Percentiles rank a stretch among this genome's conserved stretches.
phyloP scores from a whole-genome alignment of 768 basidiomycete genomes.

The Leccinellum albellum region DNA sequence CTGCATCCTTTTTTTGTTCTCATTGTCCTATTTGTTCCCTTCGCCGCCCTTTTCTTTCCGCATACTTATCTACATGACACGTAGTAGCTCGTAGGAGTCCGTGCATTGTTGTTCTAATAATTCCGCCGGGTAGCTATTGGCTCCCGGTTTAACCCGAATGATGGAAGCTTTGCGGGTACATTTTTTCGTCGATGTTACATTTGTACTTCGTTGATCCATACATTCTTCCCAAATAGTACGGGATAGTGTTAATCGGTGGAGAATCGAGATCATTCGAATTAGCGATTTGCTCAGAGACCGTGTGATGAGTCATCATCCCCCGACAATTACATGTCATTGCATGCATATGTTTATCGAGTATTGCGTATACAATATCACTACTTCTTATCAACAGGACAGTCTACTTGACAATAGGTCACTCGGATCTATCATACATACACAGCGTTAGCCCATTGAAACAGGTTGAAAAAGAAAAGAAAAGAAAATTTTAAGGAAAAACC shows the following conservation, averaged over 20 bases:
- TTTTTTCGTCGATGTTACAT: not conserved
- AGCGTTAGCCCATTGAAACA: not conserved
- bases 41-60: constrained; percentile 2
- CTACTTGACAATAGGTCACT: not conserved
- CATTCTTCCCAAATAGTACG: not conserved
- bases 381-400: not conserved
- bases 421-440: not conserved
- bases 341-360: not conserved
- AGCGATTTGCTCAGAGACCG: not conserved
- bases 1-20: not conserved
- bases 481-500: not conserved
- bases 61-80: not conserved
- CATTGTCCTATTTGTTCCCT: not conserved
- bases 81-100: not conserved
- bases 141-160: not conserved
- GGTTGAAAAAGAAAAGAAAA: not conserved
- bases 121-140: constrained; percentile 1
- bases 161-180: not conserved
- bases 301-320: not conserved
- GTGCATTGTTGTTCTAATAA: constrained; percentile 4
- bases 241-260: not conserved
- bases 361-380: not conserved
- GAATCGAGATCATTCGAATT: not conserved
- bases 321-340: not conserved
- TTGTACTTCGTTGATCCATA: not conserved